phyloP scores from a whole-genome alignment of 148 eudicot species.

The Chenopodium quinoa region DNA sequence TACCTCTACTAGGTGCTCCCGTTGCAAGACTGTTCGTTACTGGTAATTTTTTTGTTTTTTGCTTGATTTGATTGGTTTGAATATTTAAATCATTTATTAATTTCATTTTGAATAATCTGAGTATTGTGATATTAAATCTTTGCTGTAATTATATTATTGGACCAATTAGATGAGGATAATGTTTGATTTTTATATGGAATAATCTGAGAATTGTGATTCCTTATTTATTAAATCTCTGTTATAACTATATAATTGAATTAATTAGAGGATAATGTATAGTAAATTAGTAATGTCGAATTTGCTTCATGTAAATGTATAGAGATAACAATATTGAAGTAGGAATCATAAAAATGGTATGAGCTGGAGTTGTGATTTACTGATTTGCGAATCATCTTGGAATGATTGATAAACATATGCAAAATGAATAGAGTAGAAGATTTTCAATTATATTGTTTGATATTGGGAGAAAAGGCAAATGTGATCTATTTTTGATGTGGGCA shows the following conservation, averaged over 20 bases:
- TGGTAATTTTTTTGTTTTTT: conserved; percentile 14
- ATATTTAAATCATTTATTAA: too few relatives aligned
- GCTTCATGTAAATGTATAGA: not conserved
- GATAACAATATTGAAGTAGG: not conserved
- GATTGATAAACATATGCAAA: not conserved
- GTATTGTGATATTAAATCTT: too few relatives aligned
- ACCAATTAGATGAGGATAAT: too few relatives aligned
- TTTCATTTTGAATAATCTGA: too few relatives aligned
- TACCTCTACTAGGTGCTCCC: conserved; percentile 30
- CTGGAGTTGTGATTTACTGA: not conserved
- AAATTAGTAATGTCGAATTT: not conserved
- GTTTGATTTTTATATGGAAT: too few relatives aligned
- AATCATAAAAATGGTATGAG: not conserved
- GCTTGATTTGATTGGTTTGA: not conserved
- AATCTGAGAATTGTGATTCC: too few relatives aligned
- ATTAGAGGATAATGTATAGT: not conserved
- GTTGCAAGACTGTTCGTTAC: conserved; percentile 37
- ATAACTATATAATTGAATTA: not conserved
- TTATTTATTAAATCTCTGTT: too few relatives aligned
- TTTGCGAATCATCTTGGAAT: not conserved
- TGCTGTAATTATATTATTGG: too few relatives aligned
- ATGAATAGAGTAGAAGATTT: not conserved
- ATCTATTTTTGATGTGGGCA: not conserved
- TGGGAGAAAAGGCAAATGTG: not conserved
- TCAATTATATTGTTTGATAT: not conserved